These are phyloP conservation scores for Volutella citrinella DNA, from an alignment of 2,329 filamentous ascomycete species.

Conservation along the genomic window DNA sequence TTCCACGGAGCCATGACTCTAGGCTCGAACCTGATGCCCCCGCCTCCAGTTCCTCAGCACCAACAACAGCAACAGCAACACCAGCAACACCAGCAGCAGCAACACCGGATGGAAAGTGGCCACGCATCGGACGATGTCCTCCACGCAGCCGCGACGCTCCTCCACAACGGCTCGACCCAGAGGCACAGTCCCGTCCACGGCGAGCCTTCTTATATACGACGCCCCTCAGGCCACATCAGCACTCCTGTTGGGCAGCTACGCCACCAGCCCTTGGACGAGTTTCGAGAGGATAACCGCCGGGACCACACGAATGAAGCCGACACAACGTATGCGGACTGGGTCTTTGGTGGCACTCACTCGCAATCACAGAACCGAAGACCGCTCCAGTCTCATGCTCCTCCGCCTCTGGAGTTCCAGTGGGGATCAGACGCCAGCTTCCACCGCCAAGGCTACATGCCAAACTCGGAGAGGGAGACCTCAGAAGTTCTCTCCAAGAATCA, in stretches of 20 bases:
- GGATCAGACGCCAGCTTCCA: conserved; percentile 67
- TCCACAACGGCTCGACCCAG: conserved; percentile 41
- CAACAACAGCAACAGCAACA: conserved; percentile 28
- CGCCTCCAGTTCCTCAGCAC: conserved; percentile 26
- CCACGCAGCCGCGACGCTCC: conserved; percentile 50
- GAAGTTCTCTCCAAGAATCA: conserved; percentile 55
- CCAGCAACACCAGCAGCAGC: conserved; percentile 25
- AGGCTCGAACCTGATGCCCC: conserved; percentile 34
- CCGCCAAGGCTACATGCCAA: conserved; percentile 57
- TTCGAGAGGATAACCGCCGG: conserved; percentile 38
- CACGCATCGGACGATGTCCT: conserved; percentile 54
- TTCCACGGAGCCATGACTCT: conserved; percentile 18
- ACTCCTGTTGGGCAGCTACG: conserved; percentile 40
- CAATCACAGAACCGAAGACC: too few species aligned
- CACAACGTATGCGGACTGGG: conserved; percentile 40
- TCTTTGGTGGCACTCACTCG: too few species aligned
- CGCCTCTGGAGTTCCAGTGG: conserved; percentile 54
- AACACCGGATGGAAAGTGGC: conserved; percentile 26
- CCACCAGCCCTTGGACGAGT: conserved; percentile 42
- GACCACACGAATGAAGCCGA: conserved; percentile 30
- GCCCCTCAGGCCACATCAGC: conserved; percentile 25
- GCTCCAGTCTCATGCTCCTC: too few species aligned
- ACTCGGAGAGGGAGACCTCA: conserved; percentile 53
- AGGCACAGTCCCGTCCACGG: conserved; percentile 22
- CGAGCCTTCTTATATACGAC: conserved; percentile 20